Base-by-base conservation (phyloP, 768 basidiomycete genomes). In the Tylopilus felleus region DNA sequence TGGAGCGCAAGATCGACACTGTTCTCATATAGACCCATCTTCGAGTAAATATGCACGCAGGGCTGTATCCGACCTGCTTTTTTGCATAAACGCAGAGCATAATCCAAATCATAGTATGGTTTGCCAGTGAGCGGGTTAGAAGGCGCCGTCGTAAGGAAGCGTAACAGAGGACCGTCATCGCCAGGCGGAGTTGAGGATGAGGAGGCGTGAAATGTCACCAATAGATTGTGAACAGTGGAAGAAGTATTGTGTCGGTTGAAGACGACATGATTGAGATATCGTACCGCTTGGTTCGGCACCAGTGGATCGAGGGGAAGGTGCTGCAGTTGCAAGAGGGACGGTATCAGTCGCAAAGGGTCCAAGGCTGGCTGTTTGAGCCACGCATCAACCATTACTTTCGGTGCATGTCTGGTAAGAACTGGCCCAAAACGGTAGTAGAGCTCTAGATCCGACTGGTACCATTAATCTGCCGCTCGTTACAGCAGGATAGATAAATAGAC, bases 1-100 rank as follows among this genome's bases (percentile, higher is more conserved):
- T 91, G 85, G 47, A 99, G 74, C 1, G 97, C 96, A 42, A 98
- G 77, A 69, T 98, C 95, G 36, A 99, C 96, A 56, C 90, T 92
- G 60, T 91, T 93, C 74, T 98, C 97, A 78, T 88, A 98, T 40
- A 98, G 75, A 4, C 93, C 95, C 93, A 99, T 94, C 74, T 96
- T 92, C 8, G 93, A 89, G 72, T 98, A 99, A 46, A 99, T 94
- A 62, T 92, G 89, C 35, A 98, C 93, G 69, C 95, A 98, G 8
- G 95, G 84, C 62, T 92, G 91, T 14, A 83, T 89, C 39, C 90
- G 76, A 9, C 84, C 82, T 35, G 87, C 78, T 62, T 84, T 82
- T 67, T 92, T 95, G 77, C 95, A 98, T 41, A 98, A 71, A 17
- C 97, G 83, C 52, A 99, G 69, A 1, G 97, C 97, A 68, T 98